Conservation (phyloP, 208 protist species). For the Polymyxa betae region DNA sequence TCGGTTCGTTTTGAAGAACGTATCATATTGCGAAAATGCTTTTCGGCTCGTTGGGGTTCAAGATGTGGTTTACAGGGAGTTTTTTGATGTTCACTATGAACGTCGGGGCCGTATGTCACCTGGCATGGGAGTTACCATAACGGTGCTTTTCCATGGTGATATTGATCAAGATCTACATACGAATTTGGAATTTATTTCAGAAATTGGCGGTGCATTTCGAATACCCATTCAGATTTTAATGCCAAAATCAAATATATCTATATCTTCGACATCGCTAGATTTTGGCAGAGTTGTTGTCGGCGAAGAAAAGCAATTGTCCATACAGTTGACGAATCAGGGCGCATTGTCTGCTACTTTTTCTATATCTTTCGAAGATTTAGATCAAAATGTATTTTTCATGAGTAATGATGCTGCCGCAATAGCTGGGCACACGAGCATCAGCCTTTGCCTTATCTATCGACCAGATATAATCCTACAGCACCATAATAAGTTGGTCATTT, state of each 20-base stretch:
- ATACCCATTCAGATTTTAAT: not conserved
- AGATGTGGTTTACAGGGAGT: not conserved
- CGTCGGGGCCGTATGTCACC: not conserved
- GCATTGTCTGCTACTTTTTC: not conserved
- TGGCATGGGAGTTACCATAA: not conserved
- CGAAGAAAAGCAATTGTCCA: not conserved
- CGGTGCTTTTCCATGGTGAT: not conserved
- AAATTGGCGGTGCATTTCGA: not conserved
- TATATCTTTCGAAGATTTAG: not conserved
- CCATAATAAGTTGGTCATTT: not conserved
- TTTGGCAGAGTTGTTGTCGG: not conserved
- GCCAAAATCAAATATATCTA: not conserved
- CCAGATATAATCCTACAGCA: not conserved
- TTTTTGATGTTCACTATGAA: not conserved
- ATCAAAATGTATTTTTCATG: not conserved
- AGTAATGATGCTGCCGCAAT: not conserved
- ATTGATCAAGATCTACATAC: not conserved
- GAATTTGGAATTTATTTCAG: not conserved
- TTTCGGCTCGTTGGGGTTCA: not conserved
- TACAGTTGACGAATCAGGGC: not conserved
- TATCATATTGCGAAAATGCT: not conserved
- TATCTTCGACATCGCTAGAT: not conserved
- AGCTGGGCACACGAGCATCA: not conserved
- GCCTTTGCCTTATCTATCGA: not conserved
- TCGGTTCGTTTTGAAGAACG: not conserved